A percentile compares a stretch with the other conserved stretches of the same genome.
phyloP scores from a whole-genome alignment of 108 stramenopile genomes.

The Bacterosira constricta region DNA sequence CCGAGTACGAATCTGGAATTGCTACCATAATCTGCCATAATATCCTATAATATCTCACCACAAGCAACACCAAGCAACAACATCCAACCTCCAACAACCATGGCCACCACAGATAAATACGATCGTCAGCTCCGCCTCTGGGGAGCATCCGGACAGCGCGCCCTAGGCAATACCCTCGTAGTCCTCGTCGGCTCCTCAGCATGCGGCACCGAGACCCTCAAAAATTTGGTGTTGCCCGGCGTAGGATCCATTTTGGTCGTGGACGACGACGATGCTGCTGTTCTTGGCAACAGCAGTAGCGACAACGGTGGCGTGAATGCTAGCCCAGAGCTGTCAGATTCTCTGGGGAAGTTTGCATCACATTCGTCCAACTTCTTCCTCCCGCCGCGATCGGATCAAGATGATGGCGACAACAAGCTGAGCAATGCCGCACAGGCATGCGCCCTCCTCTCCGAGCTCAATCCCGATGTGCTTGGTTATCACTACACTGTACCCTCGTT shows the following conservation, averaged over 20 bases:
- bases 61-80: too few relatives aligned
- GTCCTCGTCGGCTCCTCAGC: slow-evolving; percentile 82
- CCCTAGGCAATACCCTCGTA: slow-evolving; percentile 68
- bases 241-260: slow-evolving; percentile 91
- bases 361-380: slow-evolving; percentile 82
- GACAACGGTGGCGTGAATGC: slow-evolving; percentile 35
- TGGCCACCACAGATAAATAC: slow-evolving; percentile 96
- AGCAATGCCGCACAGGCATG: slow-evolving; percentile 43
- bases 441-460: slow-evolving; percentile 66
- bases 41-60: too few relatives aligned
- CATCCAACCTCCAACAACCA: too few relatives aligned
- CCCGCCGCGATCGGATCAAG: background rate
- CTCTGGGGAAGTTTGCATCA: slow-evolving; percentile 11
- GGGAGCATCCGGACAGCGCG: slow-evolving; percentile 93
- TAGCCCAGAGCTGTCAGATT: slow-evolving; percentile 6
- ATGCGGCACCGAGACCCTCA: slow-evolving; percentile 96
- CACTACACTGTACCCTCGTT: slow-evolving; percentile 52
- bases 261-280: slow-evolving; percentile 78
- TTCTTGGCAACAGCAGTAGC: slow-evolving; percentile 31
- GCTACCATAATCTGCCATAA: too few relatives aligned
- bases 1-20: too few relatives aligned
- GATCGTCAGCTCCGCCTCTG: slow-evolving; percentile 99
- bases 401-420: background rate
- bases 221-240: slow-evolving; percentile 98
- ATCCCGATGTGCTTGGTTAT: slow-evolving; percentile 79